Evolutionary conservation across 805 yeast genomes (phyloP), one percentile per base, ranked within the genome.

Genomic region (Candida palmyrensis): DNA sequence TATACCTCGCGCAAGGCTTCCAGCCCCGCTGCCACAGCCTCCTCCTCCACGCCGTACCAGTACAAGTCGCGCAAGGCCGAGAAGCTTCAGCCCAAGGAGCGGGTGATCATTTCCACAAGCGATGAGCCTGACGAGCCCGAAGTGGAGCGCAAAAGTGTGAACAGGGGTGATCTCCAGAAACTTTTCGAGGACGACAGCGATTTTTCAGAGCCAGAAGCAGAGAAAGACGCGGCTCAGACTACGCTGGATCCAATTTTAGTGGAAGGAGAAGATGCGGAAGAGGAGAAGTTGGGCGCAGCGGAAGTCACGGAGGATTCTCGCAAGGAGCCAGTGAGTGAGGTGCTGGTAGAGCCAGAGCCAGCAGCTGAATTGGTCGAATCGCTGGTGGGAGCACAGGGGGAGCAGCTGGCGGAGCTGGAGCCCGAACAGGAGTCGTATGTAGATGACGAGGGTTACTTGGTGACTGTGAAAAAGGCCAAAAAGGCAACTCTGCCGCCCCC

Each of bases 391-490:
- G 37, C 35, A n/a, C 40, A 38, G 15, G 34, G 41, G 11, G 39
- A 33, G 9, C 36, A 31, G 3, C 39, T 32, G 9, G 34, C 35
- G 16, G 31, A 26, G 16, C 32, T 19, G 30, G 40, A 30, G 23
- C 35, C 24, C 9, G 40, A 29, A 27, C 23, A 5, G 18, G 48
- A 39, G 29, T 41, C 43, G 25, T 38, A 42, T 30, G 56, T 61
- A 16, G 79, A 73, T 40, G 77, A 69, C 24, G 79, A 73, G 33
- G 79, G 79, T 1, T 74, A 63, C 43, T 52, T 70, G 15, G 66
- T 71, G 0, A 65, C 74, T 2, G 55, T 49, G 30, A 51, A 53
- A 22, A 52, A 51, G 44, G 19, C 48, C 43, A 15, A 45, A 39
- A 29, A 38, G 32, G 22, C 40, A 34, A 30, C 37, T 36, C 21